Percentiles rank a stretch among this genome's conserved stretches.
These are phyloP conservation scores for Neurospora cerealis DNA, from an alignment of 495 filamentous ascomycete species.

Conservation along the genomic window DNA sequence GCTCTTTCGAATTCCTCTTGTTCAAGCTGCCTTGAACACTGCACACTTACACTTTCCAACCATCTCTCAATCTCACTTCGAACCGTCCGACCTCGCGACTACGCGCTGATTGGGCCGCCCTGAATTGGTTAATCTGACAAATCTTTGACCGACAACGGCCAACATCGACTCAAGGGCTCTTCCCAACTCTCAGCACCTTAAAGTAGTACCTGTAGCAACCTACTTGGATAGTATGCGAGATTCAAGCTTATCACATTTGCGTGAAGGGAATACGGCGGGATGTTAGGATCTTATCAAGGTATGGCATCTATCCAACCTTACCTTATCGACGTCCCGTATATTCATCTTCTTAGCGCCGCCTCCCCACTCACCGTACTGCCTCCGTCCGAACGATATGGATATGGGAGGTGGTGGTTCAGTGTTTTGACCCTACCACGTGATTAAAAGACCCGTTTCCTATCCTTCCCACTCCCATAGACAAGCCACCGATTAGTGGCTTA, in stretches of 20 bases:
- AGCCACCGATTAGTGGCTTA: no score
- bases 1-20: not conserved
- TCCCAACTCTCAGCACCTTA: not conserved
- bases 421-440: no score
- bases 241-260: not conserved
- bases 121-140: not conserved
- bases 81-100: not conserved
- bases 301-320: not conserved
- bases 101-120: not conserved
- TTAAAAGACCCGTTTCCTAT: no score
- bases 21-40: not conserved
- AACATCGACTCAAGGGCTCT: not conserved
- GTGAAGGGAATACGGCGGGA: not conserved
- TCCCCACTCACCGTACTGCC: no score
- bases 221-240: not conserved
- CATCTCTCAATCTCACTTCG: not conserved
- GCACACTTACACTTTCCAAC: not conserved
- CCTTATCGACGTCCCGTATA: not conserved
- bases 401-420: no score
- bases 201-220: not conserved
- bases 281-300: no score
- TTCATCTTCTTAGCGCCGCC: no score
- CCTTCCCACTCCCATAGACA: no score
- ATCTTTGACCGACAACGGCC: not conserved
- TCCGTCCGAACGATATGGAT: no score